Evolutionary conservation across 176 grass and related monocot genomes (phyloP).

Genomic region (Musa troglodytarum): DNA sequence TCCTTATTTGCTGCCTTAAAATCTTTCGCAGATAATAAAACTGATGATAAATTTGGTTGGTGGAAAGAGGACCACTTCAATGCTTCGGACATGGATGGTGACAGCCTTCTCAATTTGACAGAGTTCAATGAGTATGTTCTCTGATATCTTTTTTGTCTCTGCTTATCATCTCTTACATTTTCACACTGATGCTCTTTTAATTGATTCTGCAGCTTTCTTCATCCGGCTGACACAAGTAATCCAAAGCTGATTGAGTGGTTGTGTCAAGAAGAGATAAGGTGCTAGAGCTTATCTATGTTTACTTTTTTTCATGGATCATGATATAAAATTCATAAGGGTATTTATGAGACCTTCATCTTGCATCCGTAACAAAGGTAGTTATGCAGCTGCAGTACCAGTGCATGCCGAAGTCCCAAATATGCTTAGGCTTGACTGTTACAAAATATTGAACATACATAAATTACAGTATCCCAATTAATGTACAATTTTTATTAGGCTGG

Average conservation of each 20-base stretch:
- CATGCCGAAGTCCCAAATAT: too few species aligned
- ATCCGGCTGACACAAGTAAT: conserved; percentile 82
- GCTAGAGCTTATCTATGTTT: conserved; percentile 6
- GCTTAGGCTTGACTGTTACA: too few species aligned
- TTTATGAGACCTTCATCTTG: background rate
- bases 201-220: conserved; percentile 62
- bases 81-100: conserved; percentile 60
- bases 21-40: conserved; percentile 54
- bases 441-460: too few species aligned
- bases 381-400: too few species aligned
- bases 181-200: conserved; percentile 5
- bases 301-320: background rate
- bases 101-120: conserved; percentile 71
- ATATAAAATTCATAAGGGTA: conserved; percentile 7
- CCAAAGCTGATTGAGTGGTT: conserved; percentile 80
- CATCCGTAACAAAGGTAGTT: too few species aligned
- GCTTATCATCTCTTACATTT: conserved; percentile 8
- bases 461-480: too few species aligned
- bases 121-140: conserved; percentile 88
- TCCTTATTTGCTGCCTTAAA: background rate
- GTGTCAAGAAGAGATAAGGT: conserved; percentile 98
- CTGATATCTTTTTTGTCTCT: conserved; percentile 6
- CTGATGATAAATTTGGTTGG: conserved; percentile 64
- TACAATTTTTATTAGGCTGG: too few species aligned
- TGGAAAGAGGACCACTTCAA: conserved; percentile 85